Evolutionary conservation across 1,284 basidiomycete species (phyloP).

Genomic region (Rhodotorula sp.): DNA sequence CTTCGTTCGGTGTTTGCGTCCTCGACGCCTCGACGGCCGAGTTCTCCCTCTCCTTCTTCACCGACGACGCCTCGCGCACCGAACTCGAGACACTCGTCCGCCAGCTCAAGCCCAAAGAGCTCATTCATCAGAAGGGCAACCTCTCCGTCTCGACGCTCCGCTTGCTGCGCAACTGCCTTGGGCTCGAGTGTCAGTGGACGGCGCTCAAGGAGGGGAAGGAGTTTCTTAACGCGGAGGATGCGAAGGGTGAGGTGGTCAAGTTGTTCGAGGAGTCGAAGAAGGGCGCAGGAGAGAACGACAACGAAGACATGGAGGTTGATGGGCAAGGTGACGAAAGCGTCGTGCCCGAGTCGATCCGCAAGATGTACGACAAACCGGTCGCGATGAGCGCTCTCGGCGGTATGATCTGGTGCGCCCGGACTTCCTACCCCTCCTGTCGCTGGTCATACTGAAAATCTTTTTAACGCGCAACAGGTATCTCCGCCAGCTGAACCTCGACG

Average conservation of each 20-base stretch:
- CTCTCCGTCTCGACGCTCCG: constrained; percentile 76
- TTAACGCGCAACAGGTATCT: constrained; percentile 63
- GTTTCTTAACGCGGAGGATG: constrained; percentile 71
- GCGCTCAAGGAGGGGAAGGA: constrained; percentile 72
- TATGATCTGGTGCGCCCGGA: constrained; percentile 70
- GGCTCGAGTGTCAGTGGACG: constrained; percentile 80
- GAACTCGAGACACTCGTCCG: constrained; percentile 90
- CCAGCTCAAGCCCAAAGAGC: constrained; percentile 88
- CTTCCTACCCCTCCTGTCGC: too few relatives aligned
- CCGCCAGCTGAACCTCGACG: constrained; percentile 86
- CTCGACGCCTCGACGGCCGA: constrained; percentile 94
- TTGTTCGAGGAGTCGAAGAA: constrained; percentile 59
- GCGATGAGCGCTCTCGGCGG: constrained; percentile 81
- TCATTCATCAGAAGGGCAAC: constrained; percentile 83
- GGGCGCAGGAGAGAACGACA: constrained; percentile 46
- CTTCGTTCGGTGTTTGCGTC: constrained; percentile 82
- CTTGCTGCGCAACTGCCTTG: constrained; percentile 73
- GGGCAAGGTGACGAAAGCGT: constrained; percentile 57
- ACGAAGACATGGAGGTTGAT: constrained; percentile 9
- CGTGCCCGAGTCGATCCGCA: constrained; percentile 63
- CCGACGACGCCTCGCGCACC: constrained; percentile 89
- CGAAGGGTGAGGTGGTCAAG: constrained; percentile 65
- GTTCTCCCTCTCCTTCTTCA: constrained; percentile 85
- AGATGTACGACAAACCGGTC: constrained; percentile 63
- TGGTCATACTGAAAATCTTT: neutral